Evolutionary conservation across 768 basidiomycete genomes (phyloP).

Genomic region (Hysterangium stoloniferum): DNA sequence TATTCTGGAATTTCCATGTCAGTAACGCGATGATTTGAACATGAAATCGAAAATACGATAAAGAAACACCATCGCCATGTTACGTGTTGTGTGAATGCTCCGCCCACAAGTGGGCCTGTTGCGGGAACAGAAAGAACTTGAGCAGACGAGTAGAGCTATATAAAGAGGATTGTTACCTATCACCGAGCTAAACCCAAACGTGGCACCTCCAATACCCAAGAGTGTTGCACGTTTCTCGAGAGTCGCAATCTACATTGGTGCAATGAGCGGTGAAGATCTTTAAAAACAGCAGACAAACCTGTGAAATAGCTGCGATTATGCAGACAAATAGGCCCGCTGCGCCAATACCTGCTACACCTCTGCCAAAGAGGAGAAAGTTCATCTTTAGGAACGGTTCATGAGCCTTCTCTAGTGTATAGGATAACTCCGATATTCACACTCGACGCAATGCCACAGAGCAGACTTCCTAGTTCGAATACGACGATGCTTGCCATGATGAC

Average conservation of each 20-base stretch:
- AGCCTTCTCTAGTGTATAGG: neutral
- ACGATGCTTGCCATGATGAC: slow-evolving; percentile 18
- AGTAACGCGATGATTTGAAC: no score
- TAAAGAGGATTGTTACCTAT: slow-evolving; percentile 18
- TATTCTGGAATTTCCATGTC: no score
- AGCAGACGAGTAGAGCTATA: slow-evolving; percentile 21
- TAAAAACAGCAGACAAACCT: slow-evolving; percentile 11
- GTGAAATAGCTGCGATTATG: slow-evolving; percentile 19
- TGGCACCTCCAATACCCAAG: slow-evolving; percentile 34
- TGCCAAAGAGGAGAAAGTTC: slow-evolving; percentile 14
- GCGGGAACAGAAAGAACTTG: slow-evolving; percentile 22
- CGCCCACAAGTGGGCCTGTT: slow-evolving; percentile 7
- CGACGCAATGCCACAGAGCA: slow-evolving; percentile 14
- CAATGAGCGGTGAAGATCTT: slow-evolving; percentile 2
- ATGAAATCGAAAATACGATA: slow-evolving; percentile 5
- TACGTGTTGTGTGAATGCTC: neutral
- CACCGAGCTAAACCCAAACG: slow-evolving; percentile 26
- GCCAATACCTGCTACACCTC: slow-evolving; percentile 4
- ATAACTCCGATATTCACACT: slow-evolving; percentile 10
- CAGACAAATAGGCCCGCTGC: slow-evolving; percentile 18
- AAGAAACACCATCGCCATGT: slow-evolving; percentile 33
- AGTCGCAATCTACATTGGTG: slow-evolving; percentile 21
- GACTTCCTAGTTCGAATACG: slow-evolving; percentile 15
- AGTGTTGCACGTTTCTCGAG: slow-evolving; percentile 26
- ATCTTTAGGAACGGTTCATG: neutral